A percentile compares a stretch with the other conserved stretches of the same genome.
These are phyloP conservation scores for Pharnaceum exiguum DNA, from an alignment of 148 eudicot species.

Conservation along the genomic window DNA sequence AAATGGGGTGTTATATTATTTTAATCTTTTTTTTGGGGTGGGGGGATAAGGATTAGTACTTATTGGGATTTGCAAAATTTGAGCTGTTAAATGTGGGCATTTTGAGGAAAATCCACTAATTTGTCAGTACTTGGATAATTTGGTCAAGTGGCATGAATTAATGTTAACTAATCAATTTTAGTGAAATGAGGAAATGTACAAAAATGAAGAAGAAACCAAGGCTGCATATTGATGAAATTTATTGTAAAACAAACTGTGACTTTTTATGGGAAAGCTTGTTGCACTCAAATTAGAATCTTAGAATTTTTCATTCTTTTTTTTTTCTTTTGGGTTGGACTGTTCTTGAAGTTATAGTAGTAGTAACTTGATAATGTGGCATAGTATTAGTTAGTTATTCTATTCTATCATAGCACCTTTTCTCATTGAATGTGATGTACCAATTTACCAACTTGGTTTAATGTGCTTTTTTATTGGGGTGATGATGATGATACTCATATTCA, in stretches of 20 bases:
- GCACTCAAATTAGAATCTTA: neutral
- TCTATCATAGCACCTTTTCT: neutral
- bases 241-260: neutral
- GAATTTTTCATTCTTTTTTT: neutral
- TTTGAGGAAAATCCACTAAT: no score
- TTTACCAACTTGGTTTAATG: slow-evolving; percentile 7
- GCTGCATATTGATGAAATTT: neutral
- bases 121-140: neutral
- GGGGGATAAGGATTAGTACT: no score
- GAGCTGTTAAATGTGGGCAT: no score
- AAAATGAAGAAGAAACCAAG: slow-evolving; percentile 1
- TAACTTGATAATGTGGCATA: slow-evolving; percentile 1
- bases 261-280: neutral
- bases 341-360: neutral
- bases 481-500: neutral
- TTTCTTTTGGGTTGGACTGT: no score
- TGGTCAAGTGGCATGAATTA: neutral
- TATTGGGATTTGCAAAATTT: no score
- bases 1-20: no score
- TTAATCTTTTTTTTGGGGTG: no score
- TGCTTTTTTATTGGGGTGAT: neutral
- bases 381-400: neutral
- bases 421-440: slow-evolving; percentile 6
- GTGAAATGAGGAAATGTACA: neutral
- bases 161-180: no score